These are phyloP conservation scores for Gliomastix tumulicola DNA, from an alignment of 2,329 filamentous ascomycete species.

Conservation along the genomic window DNA sequence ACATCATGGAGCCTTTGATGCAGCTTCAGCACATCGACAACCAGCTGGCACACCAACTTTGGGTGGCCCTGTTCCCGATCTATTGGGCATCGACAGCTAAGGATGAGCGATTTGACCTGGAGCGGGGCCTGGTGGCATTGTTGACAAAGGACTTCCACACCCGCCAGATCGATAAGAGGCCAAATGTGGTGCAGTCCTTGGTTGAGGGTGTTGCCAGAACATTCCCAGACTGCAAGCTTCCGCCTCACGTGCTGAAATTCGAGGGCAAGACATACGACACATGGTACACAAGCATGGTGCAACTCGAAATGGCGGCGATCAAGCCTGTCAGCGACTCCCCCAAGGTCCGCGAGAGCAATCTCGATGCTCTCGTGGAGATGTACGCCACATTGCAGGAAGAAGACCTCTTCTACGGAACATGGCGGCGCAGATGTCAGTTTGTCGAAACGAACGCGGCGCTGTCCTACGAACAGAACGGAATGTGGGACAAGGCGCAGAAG, in stretches of 20 bases:
- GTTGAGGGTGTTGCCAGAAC: conserved; percentile 81
- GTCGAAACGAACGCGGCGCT: conserved; percentile 95
- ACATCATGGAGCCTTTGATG: conserved; percentile 81
- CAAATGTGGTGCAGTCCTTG: conserved; percentile 90
- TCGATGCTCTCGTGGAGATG: conserved; percentile 91
- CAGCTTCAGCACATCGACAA: conserved; percentile 89
- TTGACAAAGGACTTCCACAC: conserved; percentile 95
- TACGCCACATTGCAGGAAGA: conserved; percentile 90
- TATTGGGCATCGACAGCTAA: conserved; percentile 85
- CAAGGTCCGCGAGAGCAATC: conserved; percentile 82
- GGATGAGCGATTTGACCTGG: conserved; percentile 84
- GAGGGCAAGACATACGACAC: conserved; percentile 89
- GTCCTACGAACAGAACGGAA: conserved; percentile 97
- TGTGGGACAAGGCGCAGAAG: conserved; percentile 98
- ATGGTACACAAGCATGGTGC: conserved; percentile 91
- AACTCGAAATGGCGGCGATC: conserved; percentile 84
- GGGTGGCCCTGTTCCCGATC: conserved; percentile 85
- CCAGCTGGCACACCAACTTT: conserved; percentile 78
- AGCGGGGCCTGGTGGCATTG: conserved; percentile 83
- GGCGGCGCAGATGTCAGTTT: conserved; percentile 90
- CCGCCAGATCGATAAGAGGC: conserved; percentile 87
- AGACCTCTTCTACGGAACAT: conserved; percentile 95
- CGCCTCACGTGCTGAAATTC: conserved; percentile 93
- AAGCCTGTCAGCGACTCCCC: conserved; percentile 78
- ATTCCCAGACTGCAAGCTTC: conserved; percentile 83